Conservation (phyloP, 2,329 filamentous ascomycete genomes). For the Chaetomium globosum region DNA sequence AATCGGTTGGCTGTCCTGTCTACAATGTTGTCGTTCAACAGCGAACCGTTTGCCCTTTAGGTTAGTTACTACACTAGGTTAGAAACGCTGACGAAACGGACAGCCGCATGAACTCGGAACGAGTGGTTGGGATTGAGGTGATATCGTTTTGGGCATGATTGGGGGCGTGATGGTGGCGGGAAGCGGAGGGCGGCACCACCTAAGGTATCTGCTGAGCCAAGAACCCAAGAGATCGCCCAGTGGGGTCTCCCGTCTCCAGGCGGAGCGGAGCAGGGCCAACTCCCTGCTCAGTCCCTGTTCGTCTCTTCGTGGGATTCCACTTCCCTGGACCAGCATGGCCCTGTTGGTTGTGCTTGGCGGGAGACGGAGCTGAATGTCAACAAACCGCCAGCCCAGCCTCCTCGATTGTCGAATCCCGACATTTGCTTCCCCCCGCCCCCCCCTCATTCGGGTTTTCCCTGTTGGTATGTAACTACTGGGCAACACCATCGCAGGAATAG, state of each 20-base stretch:
- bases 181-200: constrained; percentile 21
- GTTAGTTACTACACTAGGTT: not conserved
- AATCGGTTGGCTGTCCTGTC: not conserved
- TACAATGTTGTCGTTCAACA: not conserved
- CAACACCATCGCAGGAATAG: not conserved
- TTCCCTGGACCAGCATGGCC: constrained; percentile 7
- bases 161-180: constrained; percentile 25
- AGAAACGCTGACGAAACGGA: constrained; percentile 12
- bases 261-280: constrained; percentile 13
- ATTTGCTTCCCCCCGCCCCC: constrained; percentile 9
- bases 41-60: not conserved
- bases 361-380: constrained; percentile 34
- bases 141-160: constrained; percentile 14
- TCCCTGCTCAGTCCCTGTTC: constrained; percentile 15
- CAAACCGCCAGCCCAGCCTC: constrained; percentile 27
- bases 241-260: constrained; percentile 20
- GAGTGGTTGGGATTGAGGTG: constrained; percentile 19
- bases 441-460: not conserved
- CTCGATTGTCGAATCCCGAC: constrained; percentile 11
- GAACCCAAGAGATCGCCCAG: constrained; percentile 24
- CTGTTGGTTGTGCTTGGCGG: constrained; percentile 31
- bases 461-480: not conserved
- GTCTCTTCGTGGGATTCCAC: constrained; percentile 2
- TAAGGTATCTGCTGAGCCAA: constrained; percentile 16
- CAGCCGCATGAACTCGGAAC: not conserved